Evolutionary conservation across 257 asterid genomes (phyloP).

Genomic region (Schizonepeta tenuifolia): DNA sequence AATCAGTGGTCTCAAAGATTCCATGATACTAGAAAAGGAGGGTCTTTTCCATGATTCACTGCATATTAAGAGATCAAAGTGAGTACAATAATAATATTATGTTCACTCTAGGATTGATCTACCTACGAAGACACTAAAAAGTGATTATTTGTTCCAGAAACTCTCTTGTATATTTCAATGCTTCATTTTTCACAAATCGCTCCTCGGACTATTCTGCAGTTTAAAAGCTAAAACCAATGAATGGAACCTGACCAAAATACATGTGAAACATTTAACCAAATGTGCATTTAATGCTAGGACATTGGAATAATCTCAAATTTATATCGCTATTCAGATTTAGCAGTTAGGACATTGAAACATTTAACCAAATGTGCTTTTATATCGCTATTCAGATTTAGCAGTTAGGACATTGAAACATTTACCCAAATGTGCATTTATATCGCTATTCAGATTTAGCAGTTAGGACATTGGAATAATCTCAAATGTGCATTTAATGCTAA

Average conservation of each 20-base stretch:
- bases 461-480: too few species aligned
- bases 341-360: too few species aligned
- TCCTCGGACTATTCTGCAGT: background rate
- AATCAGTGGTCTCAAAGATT: constrained; percentile 64
- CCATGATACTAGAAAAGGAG: constrained; percentile 83
- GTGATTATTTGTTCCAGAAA: too few species aligned
- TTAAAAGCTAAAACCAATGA: constrained; percentile 3
- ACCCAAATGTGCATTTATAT: too few species aligned
- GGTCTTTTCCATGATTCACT: constrained; percentile 97
- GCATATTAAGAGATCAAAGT: constrained; percentile 39
- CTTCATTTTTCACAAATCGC: background rate
- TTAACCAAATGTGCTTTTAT: too few species aligned
- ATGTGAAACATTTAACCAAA: constrained; percentile 8
- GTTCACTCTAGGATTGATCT: constrained; percentile 8
- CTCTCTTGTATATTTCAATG: background rate
- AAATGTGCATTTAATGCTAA: constrained; percentile 7
- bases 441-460: too few species aligned
- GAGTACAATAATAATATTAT: constrained; percentile 24
- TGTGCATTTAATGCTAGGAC: constrained; percentile 10
- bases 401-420: too few species aligned
- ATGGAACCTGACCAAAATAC: constrained; percentile 18
- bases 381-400: too few species aligned
- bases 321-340: too few species aligned
- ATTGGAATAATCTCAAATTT: too few species aligned
- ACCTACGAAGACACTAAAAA: constrained; percentile 1